A percentile compares a stretch with the other conserved stretches of the same genome.
Evolutionary conservation across 257 asterid genomes (phyloP).

Genomic region (Oldenlandia corymbosa): DNA sequence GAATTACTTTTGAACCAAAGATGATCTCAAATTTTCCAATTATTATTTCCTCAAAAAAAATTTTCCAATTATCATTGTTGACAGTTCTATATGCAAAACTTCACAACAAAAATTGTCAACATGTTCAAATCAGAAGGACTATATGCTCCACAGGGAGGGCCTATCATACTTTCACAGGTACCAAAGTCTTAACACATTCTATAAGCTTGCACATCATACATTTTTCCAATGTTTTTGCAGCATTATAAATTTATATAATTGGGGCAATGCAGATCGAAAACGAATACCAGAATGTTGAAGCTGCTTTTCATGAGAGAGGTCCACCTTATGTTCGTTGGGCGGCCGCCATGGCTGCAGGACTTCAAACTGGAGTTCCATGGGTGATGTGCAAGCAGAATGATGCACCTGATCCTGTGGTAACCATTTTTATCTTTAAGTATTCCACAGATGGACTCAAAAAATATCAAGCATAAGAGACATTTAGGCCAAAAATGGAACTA

Average conservation of each 20-base stretch:
- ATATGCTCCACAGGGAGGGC: constrained; percentile 92
- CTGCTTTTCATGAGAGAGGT: constrained; percentile 41
- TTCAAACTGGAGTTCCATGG: constrained; percentile 86
- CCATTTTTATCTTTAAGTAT: too few relatives aligned
- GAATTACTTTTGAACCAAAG: background rate
- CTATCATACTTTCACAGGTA: constrained; percentile 84
- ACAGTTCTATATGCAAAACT: constrained; percentile 66
- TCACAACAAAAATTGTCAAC: constrained; percentile 60
- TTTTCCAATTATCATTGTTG: too few relatives aligned
- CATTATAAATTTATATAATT: background rate
- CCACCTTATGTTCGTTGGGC: constrained; percentile 85
- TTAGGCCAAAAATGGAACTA: too few relatives aligned
- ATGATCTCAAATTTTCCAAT: too few relatives aligned
- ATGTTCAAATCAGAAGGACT: constrained; percentile 68
- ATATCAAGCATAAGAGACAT: background rate
- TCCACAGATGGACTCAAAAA: too few relatives aligned
- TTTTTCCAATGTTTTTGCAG: background rate
- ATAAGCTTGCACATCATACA: background rate
- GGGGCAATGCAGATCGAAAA: constrained; percentile 61
- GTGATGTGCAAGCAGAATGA: constrained; percentile 92
- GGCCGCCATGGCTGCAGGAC: constrained; percentile 73
- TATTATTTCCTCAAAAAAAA: too few relatives aligned
- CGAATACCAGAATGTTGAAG: constrained; percentile 72
- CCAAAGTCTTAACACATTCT: background rate
- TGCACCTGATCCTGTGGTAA: constrained; percentile 88